phyloP scores from a whole-genome alignment of 2,329 filamentous ascomycete species.

The Samsoniella hepiali region DNA sequence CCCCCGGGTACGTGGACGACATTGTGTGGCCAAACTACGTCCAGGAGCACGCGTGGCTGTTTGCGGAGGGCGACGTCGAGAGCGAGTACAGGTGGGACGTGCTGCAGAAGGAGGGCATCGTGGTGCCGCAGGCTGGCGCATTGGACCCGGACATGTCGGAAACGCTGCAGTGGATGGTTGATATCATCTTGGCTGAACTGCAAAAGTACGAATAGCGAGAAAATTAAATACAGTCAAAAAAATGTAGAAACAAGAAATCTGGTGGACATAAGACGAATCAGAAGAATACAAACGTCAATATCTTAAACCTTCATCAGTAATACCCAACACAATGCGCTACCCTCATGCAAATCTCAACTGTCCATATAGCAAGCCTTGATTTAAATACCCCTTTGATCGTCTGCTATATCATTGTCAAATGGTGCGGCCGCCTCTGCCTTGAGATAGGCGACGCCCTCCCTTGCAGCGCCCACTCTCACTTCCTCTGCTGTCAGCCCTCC shows the following conservation, averaged over 20 bases:
- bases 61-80: conserved; percentile 66
- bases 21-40: conserved; percentile 97
- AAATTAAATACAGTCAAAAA: background rate
- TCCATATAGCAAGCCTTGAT: background rate
- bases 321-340: background rate
- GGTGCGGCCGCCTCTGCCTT: conserved; percentile 20
- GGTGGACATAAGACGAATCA: background rate
- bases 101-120: conserved; percentile 43
- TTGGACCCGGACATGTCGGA: conserved; percentile 58
- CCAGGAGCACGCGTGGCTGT: conserved; percentile 75
- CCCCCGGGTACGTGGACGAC: conserved; percentile 88
- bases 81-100: conserved; percentile 48
- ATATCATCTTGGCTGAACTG: conserved; percentile 52
- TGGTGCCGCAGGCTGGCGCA: conserved; percentile 45
- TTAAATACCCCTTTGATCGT: background rate
- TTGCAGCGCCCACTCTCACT: conserved; percentile 54
- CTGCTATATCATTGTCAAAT: background rate
- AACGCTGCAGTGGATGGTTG: conserved; percentile 66
- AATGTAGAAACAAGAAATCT: background rate
- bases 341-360: background rate
- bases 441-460: conserved; percentile 43
- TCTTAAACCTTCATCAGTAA: background rate
- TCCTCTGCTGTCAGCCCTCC: conserved; percentile 50
- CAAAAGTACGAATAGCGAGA: conserved; percentile 27
- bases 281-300: background rate